Conservation (phyloP, 2,329 filamentous ascomycete genomes). For the Colletotrichum sansevieriae region DNA sequence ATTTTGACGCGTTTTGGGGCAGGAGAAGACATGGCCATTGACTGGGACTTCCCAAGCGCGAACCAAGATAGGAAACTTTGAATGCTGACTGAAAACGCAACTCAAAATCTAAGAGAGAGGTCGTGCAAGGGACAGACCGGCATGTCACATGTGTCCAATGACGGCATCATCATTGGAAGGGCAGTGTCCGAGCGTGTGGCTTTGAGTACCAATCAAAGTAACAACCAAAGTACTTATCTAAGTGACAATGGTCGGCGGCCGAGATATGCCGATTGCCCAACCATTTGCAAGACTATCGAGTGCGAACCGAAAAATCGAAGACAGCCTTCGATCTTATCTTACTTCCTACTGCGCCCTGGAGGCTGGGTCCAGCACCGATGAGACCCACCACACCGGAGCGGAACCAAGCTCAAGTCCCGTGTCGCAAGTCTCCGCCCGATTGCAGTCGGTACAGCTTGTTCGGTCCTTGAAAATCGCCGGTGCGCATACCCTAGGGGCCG, state of each 20-base stretch:
- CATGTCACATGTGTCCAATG: background rate
- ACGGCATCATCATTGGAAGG: slow-evolving; percentile 2
- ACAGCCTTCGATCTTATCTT: background rate
- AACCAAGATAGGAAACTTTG: background rate
- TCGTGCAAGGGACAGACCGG: background rate
- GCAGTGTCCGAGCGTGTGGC: background rate
- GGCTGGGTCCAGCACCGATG: background rate
- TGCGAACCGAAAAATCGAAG: background rate
- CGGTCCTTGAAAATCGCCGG: no score
- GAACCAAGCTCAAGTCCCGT: background rate
- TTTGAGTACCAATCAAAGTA: background rate
- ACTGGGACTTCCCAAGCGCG: no score
- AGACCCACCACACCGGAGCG: background rate
- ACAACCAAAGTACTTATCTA: no score
- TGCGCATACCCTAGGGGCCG: no score
- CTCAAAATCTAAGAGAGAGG: background rate
- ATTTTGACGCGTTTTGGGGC: background rate
- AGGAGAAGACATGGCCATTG: no score
- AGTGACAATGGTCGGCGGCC: background rate
- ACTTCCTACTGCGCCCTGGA: background rate
- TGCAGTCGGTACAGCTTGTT: no score
- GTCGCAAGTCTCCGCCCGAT: no score
- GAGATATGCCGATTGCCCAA: background rate
- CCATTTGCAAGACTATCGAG: background rate
- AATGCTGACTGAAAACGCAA: background rate